Evolutionary conservation across 179 eudicot species (phyloP), one percentile per base, ranked within the genome.

Genomic region (Actinidia polygama): DNA sequence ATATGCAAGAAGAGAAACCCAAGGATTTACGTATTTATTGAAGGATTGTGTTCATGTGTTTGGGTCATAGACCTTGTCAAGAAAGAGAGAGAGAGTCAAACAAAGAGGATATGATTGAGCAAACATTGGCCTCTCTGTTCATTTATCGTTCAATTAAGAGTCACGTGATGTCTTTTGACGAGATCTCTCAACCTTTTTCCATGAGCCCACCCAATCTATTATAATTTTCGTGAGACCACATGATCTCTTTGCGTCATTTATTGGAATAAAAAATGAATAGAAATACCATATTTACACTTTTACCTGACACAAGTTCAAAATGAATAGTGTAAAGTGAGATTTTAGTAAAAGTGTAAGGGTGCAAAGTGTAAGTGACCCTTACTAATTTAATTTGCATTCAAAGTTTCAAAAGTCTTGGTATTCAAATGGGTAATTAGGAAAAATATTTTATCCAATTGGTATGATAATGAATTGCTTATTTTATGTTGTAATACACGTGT

Each of bases 61-160:
- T 58, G 62, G 0, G 68, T 9, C 0, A 53, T 75, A 26, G 79
- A 75, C 50, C 1, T 30, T 55, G 21, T 75, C 79, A 30, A 30
- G 36, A 30, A n/a, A 19, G 64, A 14, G 61, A 57, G 61, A 14
- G 61, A 19, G 23, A 68, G 79, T 75, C 66, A 75, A 75, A 55
- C 8, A 47, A 30, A 75, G 79, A 75, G 79, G 66, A 55, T 30
- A 55, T 3, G n/a, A 54, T 0, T 7, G 19, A 16, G 26, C 66
- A 55, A 55, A 54, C 21, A 11, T 14, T 57, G n/a, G 7, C 26
- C 7, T 10, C n/a, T n/a, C n/a, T n/a, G n/a, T n/a, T n/a, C n/a
- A 1, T 10, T 21, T 10, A 21, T 5, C 68, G 3, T 21, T 21
- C 15, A 23, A 61, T 62, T 3, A 21, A 12, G 10, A 21, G 23